Evolutionary conservation across 805 yeast species (phyloP).

Genomic region (Candida fluviatilis): DNA sequence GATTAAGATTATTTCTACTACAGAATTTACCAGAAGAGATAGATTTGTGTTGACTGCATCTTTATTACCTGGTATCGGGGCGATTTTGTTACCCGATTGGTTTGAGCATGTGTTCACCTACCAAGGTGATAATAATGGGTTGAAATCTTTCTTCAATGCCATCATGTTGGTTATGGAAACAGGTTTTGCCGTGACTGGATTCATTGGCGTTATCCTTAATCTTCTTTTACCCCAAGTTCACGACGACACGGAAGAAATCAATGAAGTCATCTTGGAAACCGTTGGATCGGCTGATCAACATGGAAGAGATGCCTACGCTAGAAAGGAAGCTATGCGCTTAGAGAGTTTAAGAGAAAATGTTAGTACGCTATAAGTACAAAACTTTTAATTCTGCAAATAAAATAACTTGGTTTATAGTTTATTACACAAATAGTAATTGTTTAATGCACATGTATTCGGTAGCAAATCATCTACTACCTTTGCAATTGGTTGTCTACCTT

Average conservation of each 20-base stretch:
- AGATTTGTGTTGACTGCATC: constrained; percentile 68
- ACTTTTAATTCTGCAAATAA: too few relatives aligned
- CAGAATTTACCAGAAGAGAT: constrained; percentile 67
- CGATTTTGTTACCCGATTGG: constrained; percentile 63
- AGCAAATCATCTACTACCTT: too few relatives aligned
- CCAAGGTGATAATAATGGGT: constrained; percentile 51
- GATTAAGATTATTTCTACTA: constrained; percentile 56
- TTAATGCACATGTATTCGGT: too few relatives aligned
- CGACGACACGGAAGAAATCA: constrained; percentile 45
- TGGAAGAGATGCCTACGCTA: constrained; percentile 28
- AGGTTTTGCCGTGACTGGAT: constrained; percentile 67
- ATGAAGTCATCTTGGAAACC: constrained; percentile 41
- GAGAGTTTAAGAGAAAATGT: constrained; percentile 8
- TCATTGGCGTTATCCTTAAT: constrained; percentile 59
- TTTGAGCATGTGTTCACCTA: constrained; percentile 63
- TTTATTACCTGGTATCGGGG: constrained; percentile 62
- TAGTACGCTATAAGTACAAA: not conserved
- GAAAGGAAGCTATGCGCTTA: constrained; percentile 28
- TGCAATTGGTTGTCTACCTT: too few relatives aligned
- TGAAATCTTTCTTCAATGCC: constrained; percentile 64
- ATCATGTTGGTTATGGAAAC: constrained; percentile 68
- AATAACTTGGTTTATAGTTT: too few relatives aligned
- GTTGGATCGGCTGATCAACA: constrained; percentile 39
- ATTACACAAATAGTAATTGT: too few relatives aligned
- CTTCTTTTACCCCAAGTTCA: constrained; percentile 56